Percentiles rank a stretch among this genome's conserved stretches.
These are phyloP conservation scores for Geosmithia flava DNA, from an alignment of 2,329 filamentous ascomycete genomes.

Conservation along the genomic window DNA sequence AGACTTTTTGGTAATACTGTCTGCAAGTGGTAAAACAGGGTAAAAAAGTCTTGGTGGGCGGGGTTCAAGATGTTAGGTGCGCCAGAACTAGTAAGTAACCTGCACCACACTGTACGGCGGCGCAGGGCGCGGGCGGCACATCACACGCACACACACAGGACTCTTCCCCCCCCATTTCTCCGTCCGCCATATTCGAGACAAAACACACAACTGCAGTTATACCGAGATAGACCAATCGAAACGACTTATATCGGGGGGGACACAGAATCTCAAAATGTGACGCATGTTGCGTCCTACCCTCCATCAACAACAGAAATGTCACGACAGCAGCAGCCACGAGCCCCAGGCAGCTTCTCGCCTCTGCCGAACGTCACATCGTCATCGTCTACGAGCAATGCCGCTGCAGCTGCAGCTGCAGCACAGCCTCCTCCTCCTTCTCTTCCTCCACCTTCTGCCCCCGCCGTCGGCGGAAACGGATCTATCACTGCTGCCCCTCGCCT, in stretches of 20 bases:
- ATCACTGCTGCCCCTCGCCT: slow-evolving; percentile 18
- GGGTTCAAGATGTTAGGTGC: background rate
- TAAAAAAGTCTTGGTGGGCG: background rate
- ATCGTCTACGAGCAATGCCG: slow-evolving; percentile 1
- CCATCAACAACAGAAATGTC: slow-evolving; percentile 25
- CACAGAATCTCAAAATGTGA: slow-evolving; percentile 27
- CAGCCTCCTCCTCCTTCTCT: slow-evolving; percentile 10
- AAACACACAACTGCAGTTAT: background rate
- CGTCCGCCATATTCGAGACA: background rate
- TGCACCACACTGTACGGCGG: background rate
- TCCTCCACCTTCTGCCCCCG: no score
- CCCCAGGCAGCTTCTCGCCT: slow-evolving; percentile 44
- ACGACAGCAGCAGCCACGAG: slow-evolving; percentile 30
- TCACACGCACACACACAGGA: no score
- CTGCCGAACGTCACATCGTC: slow-evolving; percentile 22
- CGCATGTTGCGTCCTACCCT: slow-evolving; percentile 5
- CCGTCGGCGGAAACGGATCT: no score
- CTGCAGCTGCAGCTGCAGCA: no score
- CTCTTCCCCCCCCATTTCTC: background rate
- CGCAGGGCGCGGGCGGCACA: background rate
- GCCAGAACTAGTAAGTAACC: background rate
- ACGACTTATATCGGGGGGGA: background rate
- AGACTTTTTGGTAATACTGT: no score
- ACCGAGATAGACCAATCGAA: background rate
- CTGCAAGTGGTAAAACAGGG: no score